Evolutionary conservation across 768 basidiomycete species (phyloP), one percentile per base, ranked within the genome.

Genomic region (Tulasnella calospora): DNA sequence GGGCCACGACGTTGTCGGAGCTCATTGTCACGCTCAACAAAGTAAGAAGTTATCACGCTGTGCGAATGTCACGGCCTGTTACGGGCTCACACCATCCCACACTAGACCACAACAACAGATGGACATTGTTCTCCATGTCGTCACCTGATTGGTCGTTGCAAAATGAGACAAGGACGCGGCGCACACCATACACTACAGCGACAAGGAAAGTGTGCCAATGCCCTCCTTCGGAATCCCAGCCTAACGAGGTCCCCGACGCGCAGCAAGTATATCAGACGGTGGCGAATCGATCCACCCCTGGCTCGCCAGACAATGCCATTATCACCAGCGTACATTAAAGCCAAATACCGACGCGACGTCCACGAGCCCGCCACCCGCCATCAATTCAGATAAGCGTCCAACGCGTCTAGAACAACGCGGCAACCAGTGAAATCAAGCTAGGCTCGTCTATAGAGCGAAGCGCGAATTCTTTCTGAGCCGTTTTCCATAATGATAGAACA

Each of bases 401-500:
- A n/a, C 51, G 51, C 51, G 51, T 51, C 51, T 51, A 51, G 51
- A 23, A n/a, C 23, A 12, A 19, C 10, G 44, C 44, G 44, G 44
- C 44, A 15, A 44, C 44, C 44, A 17, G 44, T 15, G 17, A 51
- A 51, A 51, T 3, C 51, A 51, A 51, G 51, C 51, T 51, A 51
- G 21, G 51, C 51, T 51, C 44, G 51, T 51, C 51, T 51, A 33
- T 57, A 78, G 51, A 9, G 51, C 78, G 38, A 33, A 79, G 23
- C 79, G 79, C 27, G 79, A 79, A 35, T 73, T 67, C 41, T 71
- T 79, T 41, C 79, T 21, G 27, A 79, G 71, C n/a, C 61, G 61
- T 47, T 35, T 77, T n/a, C 79, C 79, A 47, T 74, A 77, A 30
- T 72, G 41, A 71, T 77, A 79, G 69, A 79, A 88, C 69, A 89